phyloP scores from a whole-genome alignment of 1,139 yeast genomes.

The Arxiozyma heterogenica region DNA sequence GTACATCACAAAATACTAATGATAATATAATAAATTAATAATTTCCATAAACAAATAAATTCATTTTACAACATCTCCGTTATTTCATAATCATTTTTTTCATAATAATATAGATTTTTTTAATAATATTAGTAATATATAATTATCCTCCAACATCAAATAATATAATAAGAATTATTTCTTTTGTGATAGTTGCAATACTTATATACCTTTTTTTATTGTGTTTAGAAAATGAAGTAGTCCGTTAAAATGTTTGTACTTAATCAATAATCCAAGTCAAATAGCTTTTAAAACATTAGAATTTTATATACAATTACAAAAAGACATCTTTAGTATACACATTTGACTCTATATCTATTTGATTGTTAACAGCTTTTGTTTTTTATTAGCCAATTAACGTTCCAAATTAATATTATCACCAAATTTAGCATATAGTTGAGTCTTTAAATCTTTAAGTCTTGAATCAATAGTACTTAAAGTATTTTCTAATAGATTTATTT shows the following conservation, averaged over 20 bases:
- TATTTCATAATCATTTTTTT: background rate
- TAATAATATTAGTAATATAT: too few relatives aligned
- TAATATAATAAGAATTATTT: too few relatives aligned
- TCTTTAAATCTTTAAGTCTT: conserved; percentile 53
- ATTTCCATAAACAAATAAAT: background rate
- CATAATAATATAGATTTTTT: too few relatives aligned
- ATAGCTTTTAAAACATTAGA: background rate
- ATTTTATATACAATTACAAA: background rate
- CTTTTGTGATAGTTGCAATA: too few relatives aligned
- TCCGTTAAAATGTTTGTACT: too few relatives aligned
- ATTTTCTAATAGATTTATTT: conserved; percentile 40
- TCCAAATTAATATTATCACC: conserved; percentile 87
- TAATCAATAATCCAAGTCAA: too few relatives aligned
- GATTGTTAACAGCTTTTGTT: background rate
- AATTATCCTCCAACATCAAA: too few relatives aligned
- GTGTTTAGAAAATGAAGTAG: too few relatives aligned
- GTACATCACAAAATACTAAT: background rate
- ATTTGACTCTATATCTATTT: background rate
- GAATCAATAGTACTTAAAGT: conserved; percentile 45
- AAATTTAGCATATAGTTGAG: conserved; percentile 74
- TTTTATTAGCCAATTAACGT: conserved; percentile 23
- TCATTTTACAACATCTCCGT: background rate
- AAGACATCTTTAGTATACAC: background rate
- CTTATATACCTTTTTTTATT: too few relatives aligned
- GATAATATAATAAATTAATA: background rate